A percentile compares a stretch with the other conserved stretches of the same genome.
phyloP scores from a whole-genome alignment of 139 green algal species.

The Micractinium sp. region DNA sequence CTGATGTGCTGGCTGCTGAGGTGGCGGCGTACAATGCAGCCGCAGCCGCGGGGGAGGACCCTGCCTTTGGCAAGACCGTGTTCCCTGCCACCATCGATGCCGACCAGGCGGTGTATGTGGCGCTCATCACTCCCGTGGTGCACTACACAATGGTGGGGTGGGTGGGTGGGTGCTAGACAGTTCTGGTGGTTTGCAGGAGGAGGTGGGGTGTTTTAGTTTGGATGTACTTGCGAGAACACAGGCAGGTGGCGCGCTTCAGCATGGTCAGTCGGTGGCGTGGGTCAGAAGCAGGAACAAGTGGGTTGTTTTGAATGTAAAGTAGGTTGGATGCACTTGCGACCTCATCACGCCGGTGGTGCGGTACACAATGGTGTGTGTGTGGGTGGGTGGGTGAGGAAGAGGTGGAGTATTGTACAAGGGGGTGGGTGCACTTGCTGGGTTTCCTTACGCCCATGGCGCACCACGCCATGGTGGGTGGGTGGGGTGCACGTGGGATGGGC shows the following conservation, averaged over 20 bases:
- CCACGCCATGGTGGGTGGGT: neutral
- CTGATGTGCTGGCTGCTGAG: conserved; percentile 40
- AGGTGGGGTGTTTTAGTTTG: no score
- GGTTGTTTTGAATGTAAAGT: no score
- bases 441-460: no score
- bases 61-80: conserved; percentile 64
- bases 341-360: no score
- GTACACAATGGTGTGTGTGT: neutral
- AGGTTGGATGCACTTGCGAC: no score
- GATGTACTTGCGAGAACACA: no score
- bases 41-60: conserved; percentile 35
- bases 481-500: no score
- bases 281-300: no score
- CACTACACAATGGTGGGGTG: conserved; percentile 84
- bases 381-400: neutral
- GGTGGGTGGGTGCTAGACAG: no score
- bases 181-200: no score
- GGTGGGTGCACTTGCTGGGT: neutral
- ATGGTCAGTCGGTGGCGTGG: no score
- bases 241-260: no score
- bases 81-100: conserved; percentile 57
- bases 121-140: conserved; percentile 72
- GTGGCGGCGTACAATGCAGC: conserved; percentile 60
- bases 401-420: neutral
- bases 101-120: conserved; percentile 48